These are phyloP conservation scores for Suillus brevipes DNA, from an alignment of 768 basidiomycete species.

Conservation along the genomic window DNA sequence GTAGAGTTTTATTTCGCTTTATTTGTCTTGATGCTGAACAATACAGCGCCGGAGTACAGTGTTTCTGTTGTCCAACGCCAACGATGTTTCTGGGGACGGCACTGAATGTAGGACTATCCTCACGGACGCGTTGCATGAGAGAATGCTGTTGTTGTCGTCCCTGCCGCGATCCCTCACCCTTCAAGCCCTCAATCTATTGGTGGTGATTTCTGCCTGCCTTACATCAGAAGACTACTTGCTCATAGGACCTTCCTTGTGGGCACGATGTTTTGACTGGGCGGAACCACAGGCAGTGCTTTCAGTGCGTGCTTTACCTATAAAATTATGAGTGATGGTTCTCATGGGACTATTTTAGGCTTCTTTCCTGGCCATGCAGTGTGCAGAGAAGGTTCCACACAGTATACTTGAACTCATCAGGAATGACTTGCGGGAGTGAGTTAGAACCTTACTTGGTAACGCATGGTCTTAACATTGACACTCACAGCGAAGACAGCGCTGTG, in stretches of 20 bases:
- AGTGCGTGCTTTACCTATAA: constrained; percentile 37
- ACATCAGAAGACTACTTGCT: constrained; percentile 47
- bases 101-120: constrained; percentile 29
- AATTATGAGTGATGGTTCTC: not conserved
- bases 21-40: not conserved
- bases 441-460: constrained; percentile 4
- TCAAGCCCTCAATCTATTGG: constrained; percentile 59
- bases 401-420: constrained; percentile 50
- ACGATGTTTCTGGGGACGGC: constrained; percentile 11
- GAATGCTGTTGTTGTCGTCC: constrained; percentile 42
- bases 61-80: constrained; percentile 33
- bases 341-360: constrained; percentile 42
- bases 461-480: not conserved
- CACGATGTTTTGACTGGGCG: constrained; percentile 42
- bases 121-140: constrained; percentile 36
- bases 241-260: constrained; percentile 61
- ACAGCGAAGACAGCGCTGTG: constrained; percentile 18
- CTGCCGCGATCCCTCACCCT: constrained; percentile 45
- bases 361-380: constrained; percentile 72
- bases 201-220: constrained; percentile 58
- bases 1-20: constrained; percentile 31
- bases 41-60: constrained; percentile 45
- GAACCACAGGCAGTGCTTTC: constrained; percentile 47
- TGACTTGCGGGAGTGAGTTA: constrained; percentile 54
- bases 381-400: constrained; percentile 57